Evolutionary conservation across 768 basidiomycete species (phyloP).

Genomic region (Tulasnella sp.): DNA sequence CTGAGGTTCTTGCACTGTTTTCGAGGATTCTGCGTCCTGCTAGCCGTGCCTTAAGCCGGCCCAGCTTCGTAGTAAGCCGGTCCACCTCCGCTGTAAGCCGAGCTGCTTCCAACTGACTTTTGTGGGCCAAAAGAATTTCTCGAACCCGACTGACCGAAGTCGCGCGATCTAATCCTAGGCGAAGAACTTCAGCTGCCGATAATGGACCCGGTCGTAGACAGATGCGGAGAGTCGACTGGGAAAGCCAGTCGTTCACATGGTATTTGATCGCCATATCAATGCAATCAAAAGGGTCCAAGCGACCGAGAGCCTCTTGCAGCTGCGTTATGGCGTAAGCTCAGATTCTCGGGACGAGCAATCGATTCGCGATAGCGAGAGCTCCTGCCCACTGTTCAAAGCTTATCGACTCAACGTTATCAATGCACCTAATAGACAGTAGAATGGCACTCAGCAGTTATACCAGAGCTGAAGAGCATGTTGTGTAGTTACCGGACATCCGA

Average conservation of each 20-base stretch:
- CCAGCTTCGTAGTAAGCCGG: background rate
- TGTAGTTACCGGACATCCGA: background rate
- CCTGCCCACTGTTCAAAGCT: background rate
- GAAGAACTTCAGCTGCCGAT: background rate
- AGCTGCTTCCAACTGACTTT: background rate
- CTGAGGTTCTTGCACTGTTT: no score
- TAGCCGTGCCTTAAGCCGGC: background rate
- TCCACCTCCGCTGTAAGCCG: background rate
- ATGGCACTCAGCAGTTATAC: background rate
- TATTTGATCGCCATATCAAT: background rate
- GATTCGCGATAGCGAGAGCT: background rate
- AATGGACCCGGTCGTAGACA: background rate
- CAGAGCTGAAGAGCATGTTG: no score
- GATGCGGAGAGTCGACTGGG: background rate
- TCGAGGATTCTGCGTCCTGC: background rate
- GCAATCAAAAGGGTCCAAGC: background rate
- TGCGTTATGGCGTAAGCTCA: background rate
- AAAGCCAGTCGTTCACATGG: background rate
- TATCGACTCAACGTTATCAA: background rate
- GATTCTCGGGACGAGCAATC: background rate
- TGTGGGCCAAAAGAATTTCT: background rate
- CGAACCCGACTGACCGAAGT: background rate
- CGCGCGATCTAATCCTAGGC: background rate
- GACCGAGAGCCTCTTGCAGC: background rate
- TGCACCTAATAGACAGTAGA: background rate